phyloP scores from a whole-genome alignment of 2,329 filamentous ascomycete genomes.

The Epichloe amarillans region DNA sequence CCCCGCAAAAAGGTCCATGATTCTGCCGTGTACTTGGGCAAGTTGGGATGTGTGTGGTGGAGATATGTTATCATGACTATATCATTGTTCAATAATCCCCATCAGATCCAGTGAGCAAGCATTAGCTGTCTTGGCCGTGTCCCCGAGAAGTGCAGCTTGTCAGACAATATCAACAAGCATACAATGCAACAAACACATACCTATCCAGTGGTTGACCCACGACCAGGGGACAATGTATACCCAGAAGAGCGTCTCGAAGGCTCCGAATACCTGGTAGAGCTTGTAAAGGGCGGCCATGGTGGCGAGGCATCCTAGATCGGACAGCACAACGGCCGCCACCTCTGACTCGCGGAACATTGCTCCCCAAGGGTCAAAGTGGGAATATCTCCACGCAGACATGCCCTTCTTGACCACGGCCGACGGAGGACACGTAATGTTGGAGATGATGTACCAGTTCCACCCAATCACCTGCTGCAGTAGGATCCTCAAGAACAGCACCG shows the following conservation, averaged over 20 bases:
- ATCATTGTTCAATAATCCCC: too few species aligned
- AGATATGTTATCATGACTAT: slow-evolving; percentile 62
- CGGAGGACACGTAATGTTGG: slow-evolving; percentile 33
- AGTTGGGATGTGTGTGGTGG: slow-evolving; percentile 34
- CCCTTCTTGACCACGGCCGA: slow-evolving; percentile 1
- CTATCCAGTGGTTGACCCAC: slow-evolving; percentile 60
- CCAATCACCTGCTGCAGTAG: slow-evolving; percentile 50
- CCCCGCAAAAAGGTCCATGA: slow-evolving; percentile 50
- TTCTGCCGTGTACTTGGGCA: slow-evolving; percentile 37
- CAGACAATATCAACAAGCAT: too few species aligned
- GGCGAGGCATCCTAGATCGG: slow-evolving; percentile 45
- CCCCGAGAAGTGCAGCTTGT: too few species aligned
- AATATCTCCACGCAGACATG: slow-evolving; percentile 21
- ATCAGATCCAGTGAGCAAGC: too few species aligned
- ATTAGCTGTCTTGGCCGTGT: too few species aligned
- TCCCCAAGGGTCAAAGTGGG: slow-evolving; percentile 49
- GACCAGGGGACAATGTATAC: slow-evolving; percentile 53
- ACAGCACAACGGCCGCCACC: slow-evolving; percentile 40
- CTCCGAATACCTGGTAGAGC: slow-evolving; percentile 43
- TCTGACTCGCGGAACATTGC: slow-evolving; percentile 47
- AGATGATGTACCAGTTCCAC: slow-evolving; percentile 50
- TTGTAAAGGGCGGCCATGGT: slow-evolving; percentile 24
- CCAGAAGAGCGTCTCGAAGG: slow-evolving; percentile 37
- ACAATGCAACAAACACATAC: slow-evolving; percentile 18
- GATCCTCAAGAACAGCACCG: slow-evolving; percentile 39